Evolutionary conservation across 148 eudicot genomes (phyloP).

Genomic region (Cornus suecica): DNA sequence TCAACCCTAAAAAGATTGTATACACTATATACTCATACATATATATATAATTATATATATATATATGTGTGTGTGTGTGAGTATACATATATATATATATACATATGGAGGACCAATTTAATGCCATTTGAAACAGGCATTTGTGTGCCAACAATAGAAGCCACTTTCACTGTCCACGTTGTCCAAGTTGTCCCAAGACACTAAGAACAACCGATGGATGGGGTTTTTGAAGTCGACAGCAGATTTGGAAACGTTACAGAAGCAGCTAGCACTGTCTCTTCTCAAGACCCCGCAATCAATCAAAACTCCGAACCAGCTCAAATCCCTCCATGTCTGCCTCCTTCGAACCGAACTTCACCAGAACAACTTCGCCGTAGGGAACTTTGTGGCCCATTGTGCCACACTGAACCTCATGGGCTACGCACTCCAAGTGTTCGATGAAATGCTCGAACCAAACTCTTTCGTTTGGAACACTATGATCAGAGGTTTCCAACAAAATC

Average conservation of each 20-base stretch:
- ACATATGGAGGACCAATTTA: too few relatives aligned
- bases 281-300: constrained; percentile 17
- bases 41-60: too few relatives aligned
- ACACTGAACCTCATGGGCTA: constrained; percentile 15
- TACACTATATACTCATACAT: too few relatives aligned
- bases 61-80: too few relatives aligned
- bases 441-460: constrained; percentile 26
- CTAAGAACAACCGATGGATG: constrained; percentile 21
- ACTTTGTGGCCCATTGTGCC: constrained; percentile 17
- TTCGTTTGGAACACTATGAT: constrained; percentile 29
- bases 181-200: too few relatives aligned
- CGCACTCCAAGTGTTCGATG: constrained; percentile 17
- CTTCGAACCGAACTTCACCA: constrained; percentile 22
- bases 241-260: constrained; percentile 4
- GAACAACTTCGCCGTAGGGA: constrained; percentile 23
- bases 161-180: too few relatives aligned
- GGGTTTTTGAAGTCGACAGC: neutral
- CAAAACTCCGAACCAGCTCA: constrained; percentile 13
- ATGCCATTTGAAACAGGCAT: too few relatives aligned
- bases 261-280: constrained; percentile 15
- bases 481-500: constrained; percentile 22
- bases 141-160: too few relatives aligned
- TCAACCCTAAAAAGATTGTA: too few relatives aligned
- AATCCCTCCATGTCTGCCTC: constrained; percentile 22
- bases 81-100: too few relatives aligned